Conservation (phyloP, 106 monocot species). For the Apostasia shenzhenica region DNA sequence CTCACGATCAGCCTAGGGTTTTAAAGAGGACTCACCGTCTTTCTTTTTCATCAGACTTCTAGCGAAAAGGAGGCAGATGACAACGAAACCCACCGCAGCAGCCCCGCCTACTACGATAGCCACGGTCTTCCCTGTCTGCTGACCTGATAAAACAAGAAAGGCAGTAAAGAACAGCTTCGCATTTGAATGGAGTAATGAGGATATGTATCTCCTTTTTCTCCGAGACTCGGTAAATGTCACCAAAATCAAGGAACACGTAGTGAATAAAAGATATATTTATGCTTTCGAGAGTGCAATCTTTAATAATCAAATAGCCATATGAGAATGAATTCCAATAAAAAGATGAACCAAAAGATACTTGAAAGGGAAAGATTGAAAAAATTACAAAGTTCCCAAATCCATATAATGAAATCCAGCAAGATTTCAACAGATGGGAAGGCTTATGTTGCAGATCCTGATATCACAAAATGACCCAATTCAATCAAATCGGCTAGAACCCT, state of each 20-base stretch:
- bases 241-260: background rate
- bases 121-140: conserved; percentile 86
- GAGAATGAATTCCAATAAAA: no score
- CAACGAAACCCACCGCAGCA: conserved; percentile 74
- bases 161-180: background rate
- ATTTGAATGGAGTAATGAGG: background rate
- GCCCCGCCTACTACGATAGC: conserved; percentile 92
- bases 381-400: no score
- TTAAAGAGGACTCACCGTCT: conserved; percentile 40
- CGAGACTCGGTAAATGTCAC: background rate
- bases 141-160: conserved; percentile 29
- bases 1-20: background rate
- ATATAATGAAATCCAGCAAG: no score
- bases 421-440: no score
- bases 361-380: no score
- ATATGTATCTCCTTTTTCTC: background rate
- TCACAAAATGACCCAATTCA: no score
- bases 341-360: no score
- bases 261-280: background rate
- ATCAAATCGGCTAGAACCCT: no score
- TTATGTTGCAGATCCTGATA: no score
- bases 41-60: conserved; percentile 72
- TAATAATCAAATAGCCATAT: background rate
- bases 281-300: no score
- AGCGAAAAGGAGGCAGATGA: conserved; percentile 82